Percentiles rank a stretch among this genome's conserved stretches.
Evolutionary conservation across 768 basidiomycete species (phyloP).

Genomic region (Leccinum longicurvipes): DNA sequence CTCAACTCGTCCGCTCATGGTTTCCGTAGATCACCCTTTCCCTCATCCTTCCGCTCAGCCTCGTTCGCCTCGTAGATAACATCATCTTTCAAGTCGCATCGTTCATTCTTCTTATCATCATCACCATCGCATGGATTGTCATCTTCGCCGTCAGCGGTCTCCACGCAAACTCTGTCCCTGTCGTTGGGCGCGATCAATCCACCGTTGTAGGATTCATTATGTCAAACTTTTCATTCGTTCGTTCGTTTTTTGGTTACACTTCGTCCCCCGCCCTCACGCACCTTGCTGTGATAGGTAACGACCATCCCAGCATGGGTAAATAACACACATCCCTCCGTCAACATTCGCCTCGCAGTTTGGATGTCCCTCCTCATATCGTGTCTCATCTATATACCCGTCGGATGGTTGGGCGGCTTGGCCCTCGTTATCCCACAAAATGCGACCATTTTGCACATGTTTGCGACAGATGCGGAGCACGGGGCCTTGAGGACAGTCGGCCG

Average conservation of each 20-base stretch:
- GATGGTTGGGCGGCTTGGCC: conserved; percentile 21
- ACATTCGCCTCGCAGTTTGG: conserved; percentile 23
- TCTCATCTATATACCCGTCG: conserved; percentile 22
- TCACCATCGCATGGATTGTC: conserved; percentile 18
- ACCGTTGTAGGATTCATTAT: conserved; percentile 22
- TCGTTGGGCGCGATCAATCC: conserved; percentile 18
- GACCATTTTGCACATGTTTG: conserved; percentile 20
- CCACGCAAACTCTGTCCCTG: conserved; percentile 5
- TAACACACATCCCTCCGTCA: conserved; percentile 21
- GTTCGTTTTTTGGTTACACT: not conserved
- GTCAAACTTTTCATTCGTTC: conserved; percentile 25
- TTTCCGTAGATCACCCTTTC: conserved; percentile 15
- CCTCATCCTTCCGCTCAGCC: conserved; percentile 22
- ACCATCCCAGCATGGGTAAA: conserved; percentile 27
- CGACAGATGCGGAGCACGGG: conserved; percentile 1
- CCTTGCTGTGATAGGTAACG: conserved; percentile 10
- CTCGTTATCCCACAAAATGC: conserved; percentile 3
- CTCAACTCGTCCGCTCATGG: not conserved
- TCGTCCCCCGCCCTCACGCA: not conserved
- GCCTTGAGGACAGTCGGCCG: conserved; percentile 5
- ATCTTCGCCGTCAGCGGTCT: conserved; percentile 15
- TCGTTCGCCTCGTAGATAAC: conserved; percentile 23
- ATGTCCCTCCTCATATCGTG: conserved; percentile 21
- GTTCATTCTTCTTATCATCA: conserved; percentile 19
- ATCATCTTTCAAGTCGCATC: conserved; percentile 24